These are phyloP conservation scores for Aphanomyces cochlioides DNA, from an alignment of 352 stramenopile genomes.

Conservation along the genomic window DNA sequence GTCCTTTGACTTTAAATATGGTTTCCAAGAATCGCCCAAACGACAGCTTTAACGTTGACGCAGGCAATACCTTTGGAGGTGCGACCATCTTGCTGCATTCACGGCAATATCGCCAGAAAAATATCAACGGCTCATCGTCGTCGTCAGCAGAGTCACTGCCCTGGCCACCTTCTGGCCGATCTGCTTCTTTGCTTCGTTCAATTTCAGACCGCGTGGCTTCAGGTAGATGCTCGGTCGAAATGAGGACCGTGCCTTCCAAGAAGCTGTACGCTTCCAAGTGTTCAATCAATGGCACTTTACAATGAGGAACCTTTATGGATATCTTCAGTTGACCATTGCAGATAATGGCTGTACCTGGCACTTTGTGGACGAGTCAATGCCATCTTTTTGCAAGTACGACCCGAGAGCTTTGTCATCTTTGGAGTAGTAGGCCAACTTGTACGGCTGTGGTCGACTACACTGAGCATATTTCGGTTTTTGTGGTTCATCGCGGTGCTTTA, in stretches of 20 bases:
- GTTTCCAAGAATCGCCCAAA: constrained; percentile 98
- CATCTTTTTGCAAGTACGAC: constrained; percentile 28
- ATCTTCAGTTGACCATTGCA: not conserved
- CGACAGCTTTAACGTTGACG: constrained; percentile 95
- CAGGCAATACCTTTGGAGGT: constrained; percentile 85
- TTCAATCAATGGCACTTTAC: constrained; percentile 73
- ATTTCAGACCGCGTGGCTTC: constrained; percentile 36
- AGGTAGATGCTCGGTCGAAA: constrained; percentile 79
- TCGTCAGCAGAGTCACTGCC: not conserved
- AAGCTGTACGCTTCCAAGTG: constrained; percentile 82
- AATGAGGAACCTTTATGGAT: constrained; percentile 62
- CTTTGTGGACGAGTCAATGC: constrained; percentile 52
- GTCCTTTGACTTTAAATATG: constrained; percentile 86
- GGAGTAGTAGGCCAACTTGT: constrained; percentile 25
- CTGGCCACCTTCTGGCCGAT: not conserved
- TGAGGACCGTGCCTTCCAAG: constrained; percentile 59
- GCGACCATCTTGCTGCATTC: constrained; percentile 91
- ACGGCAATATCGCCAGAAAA: constrained; percentile 97
- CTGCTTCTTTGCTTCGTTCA: not conserved
- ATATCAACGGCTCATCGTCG: constrained; percentile 57
- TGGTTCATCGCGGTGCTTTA: constrained; percentile 33
- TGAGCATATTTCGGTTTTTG: constrained; percentile 21
- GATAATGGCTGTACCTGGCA: constrained; percentile 52
- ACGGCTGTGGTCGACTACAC: constrained; percentile 9
- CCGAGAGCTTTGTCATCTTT: constrained; percentile 21